These are phyloP conservation scores for Fusarium succisae DNA, from an alignment of 2,329 filamentous ascomycete genomes.

Conservation along the genomic window DNA sequence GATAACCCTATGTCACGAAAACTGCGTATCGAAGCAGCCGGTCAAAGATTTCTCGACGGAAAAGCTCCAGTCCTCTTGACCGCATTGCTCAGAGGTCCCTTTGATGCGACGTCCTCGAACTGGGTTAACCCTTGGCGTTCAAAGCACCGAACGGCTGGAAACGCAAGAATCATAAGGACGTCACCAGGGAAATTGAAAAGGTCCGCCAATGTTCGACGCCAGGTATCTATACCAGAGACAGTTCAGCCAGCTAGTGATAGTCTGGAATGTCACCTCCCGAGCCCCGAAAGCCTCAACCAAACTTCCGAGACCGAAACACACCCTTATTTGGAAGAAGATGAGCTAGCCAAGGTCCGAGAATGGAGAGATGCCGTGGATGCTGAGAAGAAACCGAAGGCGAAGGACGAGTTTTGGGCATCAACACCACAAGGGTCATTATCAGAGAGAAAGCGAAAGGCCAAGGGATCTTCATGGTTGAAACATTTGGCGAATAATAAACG, in stretches of 20 bases:
- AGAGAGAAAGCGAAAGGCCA: slow-evolving; percentile 40
- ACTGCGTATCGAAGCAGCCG: slow-evolving; percentile 67
- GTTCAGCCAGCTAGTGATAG: slow-evolving; percentile 17
- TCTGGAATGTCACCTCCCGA: slow-evolving; percentile 54
- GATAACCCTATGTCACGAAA: slow-evolving; percentile 56
- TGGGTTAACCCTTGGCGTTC: slow-evolving; percentile 50
- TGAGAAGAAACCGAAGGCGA: slow-evolving; percentile 11
- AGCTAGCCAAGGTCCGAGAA: slow-evolving; percentile 44
- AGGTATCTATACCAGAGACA: slow-evolving; percentile 29
- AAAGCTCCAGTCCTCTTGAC: slow-evolving; percentile 66
- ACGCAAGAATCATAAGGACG: slow-evolving; percentile 8
- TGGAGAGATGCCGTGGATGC: slow-evolving; percentile 46
- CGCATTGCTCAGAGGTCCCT: slow-evolving; percentile 69
- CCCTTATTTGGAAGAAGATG: slow-evolving; percentile 45
- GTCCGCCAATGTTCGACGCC: slow-evolving; percentile 21
- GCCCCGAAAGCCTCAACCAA: slow-evolving; percentile 53
- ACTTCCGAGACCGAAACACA: slow-evolving; percentile 40
- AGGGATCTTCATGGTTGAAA: slow-evolving; percentile 47
- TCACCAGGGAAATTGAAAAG: slow-evolving; percentile 30
- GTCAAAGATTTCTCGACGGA: slow-evolving; percentile 66
- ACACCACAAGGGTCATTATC: slow-evolving; percentile 24
- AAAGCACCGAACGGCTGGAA: slow-evolving; percentile 37
- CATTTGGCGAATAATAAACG: slow-evolving; percentile 47
- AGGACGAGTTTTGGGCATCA: slow-evolving; percentile 37
- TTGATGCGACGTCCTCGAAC: slow-evolving; percentile 50